Base-by-base conservation (phyloP, 495 filamentous ascomycete species). In the Platismatia glauca region DNA sequence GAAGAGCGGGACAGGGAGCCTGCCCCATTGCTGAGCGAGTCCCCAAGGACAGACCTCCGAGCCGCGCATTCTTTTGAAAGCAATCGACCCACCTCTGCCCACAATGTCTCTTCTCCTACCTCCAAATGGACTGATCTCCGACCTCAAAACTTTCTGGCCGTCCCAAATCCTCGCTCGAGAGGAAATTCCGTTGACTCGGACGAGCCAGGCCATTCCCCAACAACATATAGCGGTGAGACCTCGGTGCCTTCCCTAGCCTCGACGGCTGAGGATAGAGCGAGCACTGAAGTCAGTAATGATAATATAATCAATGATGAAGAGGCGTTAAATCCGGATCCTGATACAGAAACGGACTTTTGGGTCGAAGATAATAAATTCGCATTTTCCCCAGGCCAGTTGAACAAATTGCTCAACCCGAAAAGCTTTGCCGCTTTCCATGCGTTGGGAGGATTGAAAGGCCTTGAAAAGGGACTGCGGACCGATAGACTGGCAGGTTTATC, bases 351-450 rank as follows among this genome's bases (percentile, higher is more conserved):
- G 2, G 88, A 90, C 66, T 95, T 93, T 66, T 64, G 83, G 38
- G 86, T 90, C 16, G 78, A 84, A 31, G 79, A 92, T 61, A 95
- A 95, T 71, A 83, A 78, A 44, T 95, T 95, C 62, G 90, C 88
- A 1, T 94, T 90, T 64, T 84, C 87, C 2, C 90, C 88, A 0
- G 90, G 91, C 0, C 89, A 93, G 56, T 69, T 95, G 67, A 84
- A 81, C 58, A 95, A 92, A 70, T 70, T 95, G 12, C 73, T 88
- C 44, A 91, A 91, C 60, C 91, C 91, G 0, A 96, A 95, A 75
- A 91, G 79, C 64, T 76, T 91, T 57, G 77, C 79, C 52, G 90
- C 89, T 0, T 89, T 95, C 63, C 82, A 84, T 65, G 89, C 90
- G 0, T 69, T 96, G 37, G 91, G 91, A 53, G 91, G 91, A 31